Conservation (phyloP, 1,284 basidiomycete species). For the Papiliotrema fonsecae region DNA sequence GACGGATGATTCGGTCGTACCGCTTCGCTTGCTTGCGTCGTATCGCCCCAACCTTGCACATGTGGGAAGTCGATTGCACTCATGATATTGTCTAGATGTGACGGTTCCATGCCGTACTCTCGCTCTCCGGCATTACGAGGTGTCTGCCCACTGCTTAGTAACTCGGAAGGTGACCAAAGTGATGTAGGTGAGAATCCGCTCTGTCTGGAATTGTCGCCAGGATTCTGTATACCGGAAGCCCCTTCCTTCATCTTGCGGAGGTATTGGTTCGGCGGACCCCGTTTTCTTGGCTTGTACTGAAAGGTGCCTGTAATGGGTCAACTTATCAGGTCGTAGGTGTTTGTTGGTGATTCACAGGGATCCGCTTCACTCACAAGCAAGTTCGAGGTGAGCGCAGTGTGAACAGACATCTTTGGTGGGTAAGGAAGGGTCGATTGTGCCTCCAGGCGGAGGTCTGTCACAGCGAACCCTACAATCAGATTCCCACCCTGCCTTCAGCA, state of each 20-base stretch:
- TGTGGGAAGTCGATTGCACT: slow-evolving; percentile 1
- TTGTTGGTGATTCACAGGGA: not conserved
- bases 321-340: not conserved
- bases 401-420: slow-evolving; percentile 31
- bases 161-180: too few relatives aligned
- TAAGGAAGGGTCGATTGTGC: not conserved
- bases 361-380: slow-evolving; percentile 55
- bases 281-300: slow-evolving; percentile 84
- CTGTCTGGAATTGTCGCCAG: not conserved
- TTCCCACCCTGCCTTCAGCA: not conserved
- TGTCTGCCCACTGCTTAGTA: not conserved
- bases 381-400: slow-evolving; percentile 73
- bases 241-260: slow-evolving; percentile 16
- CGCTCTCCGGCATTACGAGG: not conserved
- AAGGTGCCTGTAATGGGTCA: slow-evolving; percentile 57
- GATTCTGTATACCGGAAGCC: not conserved
- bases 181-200: too few relatives aligned
- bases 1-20: slow-evolving; percentile 15
- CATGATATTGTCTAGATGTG: too few relatives aligned
- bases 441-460: slow-evolving; percentile 38
- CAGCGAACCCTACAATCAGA: slow-evolving; percentile 35
- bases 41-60: not conserved
- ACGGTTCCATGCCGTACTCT: too few relatives aligned
- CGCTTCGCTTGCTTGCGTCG: not conserved
- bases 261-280: slow-evolving; percentile 81